phyloP scores from a whole-genome alignment of 257 asterid species.

The Nicotiana attenuata region DNA sequence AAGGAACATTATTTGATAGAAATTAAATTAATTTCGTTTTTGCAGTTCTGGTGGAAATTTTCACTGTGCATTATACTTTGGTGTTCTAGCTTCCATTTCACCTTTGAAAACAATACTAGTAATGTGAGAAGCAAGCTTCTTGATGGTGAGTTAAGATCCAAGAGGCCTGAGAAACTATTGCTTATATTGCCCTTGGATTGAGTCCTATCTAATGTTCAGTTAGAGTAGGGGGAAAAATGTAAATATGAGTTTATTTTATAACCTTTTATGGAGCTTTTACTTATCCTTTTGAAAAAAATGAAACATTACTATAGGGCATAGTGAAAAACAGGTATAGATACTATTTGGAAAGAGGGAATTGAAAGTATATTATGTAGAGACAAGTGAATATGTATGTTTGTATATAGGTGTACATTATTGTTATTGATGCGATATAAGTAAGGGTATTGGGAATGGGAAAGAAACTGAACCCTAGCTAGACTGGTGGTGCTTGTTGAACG shows the following conservation, averaged over 20 bases:
- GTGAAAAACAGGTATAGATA: not conserved
- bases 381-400: no score
- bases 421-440: not conserved
- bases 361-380: not conserved
- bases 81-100: not conserved
- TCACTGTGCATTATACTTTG: not conserved
- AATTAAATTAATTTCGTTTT: constrained; percentile 1
- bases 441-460: not conserved
- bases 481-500: not conserved
- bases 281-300: not conserved
- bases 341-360: not conserved
- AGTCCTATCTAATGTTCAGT: no score
- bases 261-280: not conserved
- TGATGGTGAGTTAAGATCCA: no score
- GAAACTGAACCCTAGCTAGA: not conserved
- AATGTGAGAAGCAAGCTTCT: no score
- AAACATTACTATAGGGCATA: not conserved
- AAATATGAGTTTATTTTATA: not conserved
- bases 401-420: not conserved
- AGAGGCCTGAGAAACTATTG: no score
- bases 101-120: not conserved
- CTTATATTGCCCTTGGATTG: no score
- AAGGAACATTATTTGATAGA: not conserved
- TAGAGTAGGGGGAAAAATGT: not conserved
- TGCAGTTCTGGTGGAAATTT: not conserved